phyloP scores from a whole-genome alignment of 2,329 filamentous ascomycete species.

The Beauveria varroae region DNA sequence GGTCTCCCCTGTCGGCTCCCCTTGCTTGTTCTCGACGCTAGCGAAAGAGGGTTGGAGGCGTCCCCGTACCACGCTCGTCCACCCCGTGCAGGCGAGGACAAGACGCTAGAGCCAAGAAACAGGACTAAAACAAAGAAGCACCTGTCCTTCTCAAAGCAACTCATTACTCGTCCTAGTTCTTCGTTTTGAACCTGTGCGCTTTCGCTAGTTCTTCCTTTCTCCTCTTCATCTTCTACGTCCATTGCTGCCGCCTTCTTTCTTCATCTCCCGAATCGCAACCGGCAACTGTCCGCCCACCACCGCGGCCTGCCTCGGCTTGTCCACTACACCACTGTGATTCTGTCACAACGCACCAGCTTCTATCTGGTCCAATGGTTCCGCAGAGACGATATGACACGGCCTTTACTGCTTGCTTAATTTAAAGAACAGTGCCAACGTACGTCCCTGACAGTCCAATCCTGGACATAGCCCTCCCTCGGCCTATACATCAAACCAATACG shows the following conservation, averaged over 20 bases:
- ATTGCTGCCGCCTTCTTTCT: neutral
- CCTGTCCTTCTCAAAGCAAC: neutral
- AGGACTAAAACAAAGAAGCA: conserved; percentile 10
- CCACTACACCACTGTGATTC: neutral
- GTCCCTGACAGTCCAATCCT: neutral
- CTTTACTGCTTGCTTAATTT: neutral
- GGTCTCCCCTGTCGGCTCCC: conserved; percentile 2
- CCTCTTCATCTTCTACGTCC: neutral
- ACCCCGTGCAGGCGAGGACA: neutral
- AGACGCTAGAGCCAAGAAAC: conserved; percentile 8
- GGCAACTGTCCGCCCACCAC: neutral
- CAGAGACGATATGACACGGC: conserved; percentile 7
- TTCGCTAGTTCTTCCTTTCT: neutral
- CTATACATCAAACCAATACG: neutral
- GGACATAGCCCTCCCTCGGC: neutral
- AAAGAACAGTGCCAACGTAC: neutral
- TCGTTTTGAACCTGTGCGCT: neutral
- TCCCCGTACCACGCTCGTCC: conserved; percentile 5
- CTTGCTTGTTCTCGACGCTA: conserved; percentile 1
- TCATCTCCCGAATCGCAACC: neutral
- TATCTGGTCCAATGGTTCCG: neutral
- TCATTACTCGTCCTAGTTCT: neutral
- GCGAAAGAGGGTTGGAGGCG: neutral
- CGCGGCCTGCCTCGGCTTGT: neutral
- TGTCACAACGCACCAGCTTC: neutral